Evolutionary conservation across 306 rosid species (phyloP).

Genomic region (Senna tora): DNA sequence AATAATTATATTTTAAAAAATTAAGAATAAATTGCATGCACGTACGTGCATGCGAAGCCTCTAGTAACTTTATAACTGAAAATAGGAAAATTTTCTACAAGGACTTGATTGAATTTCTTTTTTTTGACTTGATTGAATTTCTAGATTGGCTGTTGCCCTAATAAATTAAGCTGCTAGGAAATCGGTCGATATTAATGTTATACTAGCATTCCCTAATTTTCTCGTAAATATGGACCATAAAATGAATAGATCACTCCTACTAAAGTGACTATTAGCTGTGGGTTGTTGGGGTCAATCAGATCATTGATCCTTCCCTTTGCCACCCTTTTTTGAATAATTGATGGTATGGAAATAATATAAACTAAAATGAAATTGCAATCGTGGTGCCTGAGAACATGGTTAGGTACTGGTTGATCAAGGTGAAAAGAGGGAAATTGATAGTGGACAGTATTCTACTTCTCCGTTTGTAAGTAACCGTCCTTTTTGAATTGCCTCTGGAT

Average conservation of each 20-base stretch:
- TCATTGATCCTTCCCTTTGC: slow-evolving; percentile 5
- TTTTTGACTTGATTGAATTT: background rate
- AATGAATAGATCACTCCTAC: background rate
- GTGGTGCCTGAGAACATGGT: background rate
- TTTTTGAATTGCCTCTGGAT: too few relatives aligned
- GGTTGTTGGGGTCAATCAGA: background rate
- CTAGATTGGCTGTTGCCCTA: background rate
- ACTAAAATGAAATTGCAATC: slow-evolving; percentile 10
- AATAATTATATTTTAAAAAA: too few relatives aligned
- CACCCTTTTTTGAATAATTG: slow-evolving; percentile 11
- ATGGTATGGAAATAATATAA: slow-evolving; percentile 8
- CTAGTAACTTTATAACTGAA: background rate
- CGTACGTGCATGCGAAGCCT: too few relatives aligned
- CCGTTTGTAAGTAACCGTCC: too few relatives aligned
- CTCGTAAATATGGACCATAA: background rate
- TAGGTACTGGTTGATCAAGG: background rate
- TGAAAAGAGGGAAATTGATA: too few relatives aligned
- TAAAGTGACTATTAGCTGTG: slow-evolving; percentile 24
- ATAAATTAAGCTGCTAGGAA: background rate
- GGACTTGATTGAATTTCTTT: background rate
- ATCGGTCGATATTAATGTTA: background rate
- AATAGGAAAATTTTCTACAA: background rate
- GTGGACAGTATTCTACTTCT: too few relatives aligned
- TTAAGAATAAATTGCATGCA: too few relatives aligned
- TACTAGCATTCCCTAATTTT: background rate